Evolutionary conservation across 495 filamentous ascomycete genomes (phyloP).

Genomic region (Aspergillus asperescens): DNA sequence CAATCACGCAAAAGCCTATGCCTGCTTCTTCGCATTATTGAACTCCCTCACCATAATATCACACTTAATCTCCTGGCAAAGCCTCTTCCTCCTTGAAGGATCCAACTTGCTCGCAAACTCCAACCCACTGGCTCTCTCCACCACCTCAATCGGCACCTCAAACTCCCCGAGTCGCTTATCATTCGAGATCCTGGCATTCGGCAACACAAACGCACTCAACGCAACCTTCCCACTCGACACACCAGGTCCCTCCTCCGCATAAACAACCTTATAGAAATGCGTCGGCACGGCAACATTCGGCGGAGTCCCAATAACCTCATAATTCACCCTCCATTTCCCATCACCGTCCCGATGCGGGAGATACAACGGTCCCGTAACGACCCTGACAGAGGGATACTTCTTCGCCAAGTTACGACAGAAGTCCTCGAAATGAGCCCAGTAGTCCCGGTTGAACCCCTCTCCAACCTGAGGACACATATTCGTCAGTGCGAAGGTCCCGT

Average conservation of each 20-base stretch:
- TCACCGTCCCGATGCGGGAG: conserved; percentile 77
- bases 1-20: neutral
- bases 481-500: conserved; percentile 83
- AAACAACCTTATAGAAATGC: conserved; percentile 98
- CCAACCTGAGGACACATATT: conserved; percentile 99
- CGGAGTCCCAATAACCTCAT: conserved; percentile 94
- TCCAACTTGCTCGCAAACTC: conserved; percentile 84
- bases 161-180: conserved; percentile 80
- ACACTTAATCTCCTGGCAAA: conserved; percentile 84
- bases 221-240: conserved; percentile 63
- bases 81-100: conserved; percentile 60
- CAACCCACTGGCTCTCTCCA: conserved; percentile 86
- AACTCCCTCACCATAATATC: conserved; percentile 75
- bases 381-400: conserved; percentile 79
- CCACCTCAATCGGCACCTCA: conserved; percentile 85
- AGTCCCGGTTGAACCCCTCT: conserved; percentile 95
- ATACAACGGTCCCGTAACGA: conserved; percentile 92
- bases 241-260: conserved; percentile 75
- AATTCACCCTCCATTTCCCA: conserved; percentile 89
- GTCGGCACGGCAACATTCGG: conserved; percentile 95
- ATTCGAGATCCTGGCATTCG: conserved; percentile 87
- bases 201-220: conserved; percentile 89
- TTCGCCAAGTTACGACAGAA: conserved; percentile 81
- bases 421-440: conserved; percentile 98
- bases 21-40: conserved; percentile 30